These are phyloP conservation scores for Vickermania ingenoplastis DNA, from an alignment of 208 protist genomes.

Conservation along the genomic window DNA sequence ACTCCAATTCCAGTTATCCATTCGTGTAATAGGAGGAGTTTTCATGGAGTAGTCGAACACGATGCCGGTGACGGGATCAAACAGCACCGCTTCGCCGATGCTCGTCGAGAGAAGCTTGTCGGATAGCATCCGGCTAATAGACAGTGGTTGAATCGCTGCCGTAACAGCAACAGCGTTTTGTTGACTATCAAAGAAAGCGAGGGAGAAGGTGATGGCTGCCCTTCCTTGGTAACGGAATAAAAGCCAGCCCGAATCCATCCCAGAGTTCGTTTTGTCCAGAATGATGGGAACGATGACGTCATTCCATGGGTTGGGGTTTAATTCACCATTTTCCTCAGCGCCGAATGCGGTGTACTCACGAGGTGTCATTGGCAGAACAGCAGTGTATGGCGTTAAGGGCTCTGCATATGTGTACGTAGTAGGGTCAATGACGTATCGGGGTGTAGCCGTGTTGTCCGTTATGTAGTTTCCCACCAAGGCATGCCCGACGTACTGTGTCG, in stretches of 20 bases:
- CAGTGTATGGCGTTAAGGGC: constrained; percentile 12
- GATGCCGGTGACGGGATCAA: constrained; percentile 7
- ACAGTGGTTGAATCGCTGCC: constrained; percentile 18
- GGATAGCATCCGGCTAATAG: constrained; percentile 12
- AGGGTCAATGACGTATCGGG: constrained; percentile 28
- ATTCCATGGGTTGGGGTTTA: constrained; percentile 11
- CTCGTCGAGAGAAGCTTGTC: background rate
- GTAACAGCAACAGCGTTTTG: constrained; percentile 32
- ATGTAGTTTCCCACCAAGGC: constrained; percentile 26
- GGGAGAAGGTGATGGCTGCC: constrained; percentile 37
- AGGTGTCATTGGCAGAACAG: constrained; percentile 26
- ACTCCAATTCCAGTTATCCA: constrained; percentile 42
- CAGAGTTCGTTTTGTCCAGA: constrained; percentile 1
- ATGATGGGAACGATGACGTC: constrained; percentile 33
- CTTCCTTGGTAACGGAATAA: constrained; percentile 8
- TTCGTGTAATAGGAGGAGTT: constrained; percentile 3
- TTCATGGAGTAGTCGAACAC: constrained; percentile 29
- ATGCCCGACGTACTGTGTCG: constrained; percentile 21
- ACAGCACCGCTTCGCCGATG: constrained; percentile 14
- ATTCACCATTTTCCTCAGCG: constrained; percentile 10
- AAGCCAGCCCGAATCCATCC: constrained; percentile 8
- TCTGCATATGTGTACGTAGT: constrained; percentile 14
- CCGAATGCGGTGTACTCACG: constrained; percentile 37
- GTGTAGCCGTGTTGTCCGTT: constrained; percentile 14
- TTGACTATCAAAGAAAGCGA: constrained; percentile 40